phyloP scores from a whole-genome alignment of 2,329 filamentous ascomycete species.

The Metarhizium guizhouense region DNA sequence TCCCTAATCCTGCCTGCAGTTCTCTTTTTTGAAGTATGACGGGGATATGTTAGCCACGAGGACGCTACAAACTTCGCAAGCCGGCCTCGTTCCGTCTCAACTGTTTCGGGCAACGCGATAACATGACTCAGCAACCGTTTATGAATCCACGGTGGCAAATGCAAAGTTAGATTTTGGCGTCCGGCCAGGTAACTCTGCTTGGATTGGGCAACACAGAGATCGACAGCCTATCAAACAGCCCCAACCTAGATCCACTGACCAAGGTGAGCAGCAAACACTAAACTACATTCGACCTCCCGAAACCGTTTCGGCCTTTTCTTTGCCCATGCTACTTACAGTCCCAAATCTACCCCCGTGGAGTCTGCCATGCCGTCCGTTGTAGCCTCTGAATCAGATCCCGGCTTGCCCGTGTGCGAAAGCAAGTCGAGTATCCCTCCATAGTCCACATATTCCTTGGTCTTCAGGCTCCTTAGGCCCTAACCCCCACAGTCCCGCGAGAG shows the following conservation, averaged over 20 bases:
- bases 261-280: background rate
- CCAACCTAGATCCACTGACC: background rate
- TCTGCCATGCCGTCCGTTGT: constrained; percentile 10
- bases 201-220: background rate
- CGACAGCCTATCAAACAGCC: background rate
- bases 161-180: background rate
- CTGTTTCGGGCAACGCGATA: constrained; percentile 1
- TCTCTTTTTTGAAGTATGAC: background rate
- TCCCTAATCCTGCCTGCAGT: no score
- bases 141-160: background rate
- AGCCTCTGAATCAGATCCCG: constrained; percentile 12
- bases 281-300: constrained; percentile 4
- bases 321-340: constrained; percentile 1
- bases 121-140: background rate
- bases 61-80: background rate
- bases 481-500: background rate
- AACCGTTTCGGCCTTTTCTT: constrained; percentile 2
- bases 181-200: background rate
- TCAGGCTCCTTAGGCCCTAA: constrained; percentile 8
- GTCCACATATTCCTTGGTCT: constrained; percentile 5
- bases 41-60: background rate
- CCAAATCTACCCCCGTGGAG: constrained; percentile 2
- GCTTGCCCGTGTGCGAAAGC: constrained; percentile 10
- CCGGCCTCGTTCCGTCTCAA: background rate
- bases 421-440: constrained; percentile 1